These are phyloP conservation scores for Cladophialophora bantiana DNA, from an alignment of 2,329 filamentous ascomycete species.

Conservation along the genomic window DNA sequence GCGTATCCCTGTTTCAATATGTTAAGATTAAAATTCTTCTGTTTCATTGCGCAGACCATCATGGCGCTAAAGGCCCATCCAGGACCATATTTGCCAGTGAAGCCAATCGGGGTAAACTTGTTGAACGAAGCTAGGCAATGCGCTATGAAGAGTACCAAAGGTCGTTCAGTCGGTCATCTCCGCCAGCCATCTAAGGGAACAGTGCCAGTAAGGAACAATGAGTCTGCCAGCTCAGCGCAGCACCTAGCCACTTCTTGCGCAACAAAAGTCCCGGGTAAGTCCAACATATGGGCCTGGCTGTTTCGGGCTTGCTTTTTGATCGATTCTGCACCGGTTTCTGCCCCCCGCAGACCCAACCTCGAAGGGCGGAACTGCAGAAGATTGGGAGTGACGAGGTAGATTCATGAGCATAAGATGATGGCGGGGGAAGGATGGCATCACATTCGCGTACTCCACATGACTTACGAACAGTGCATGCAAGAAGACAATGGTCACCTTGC, in stretches of 20 bases:
- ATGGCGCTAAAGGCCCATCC: background rate
- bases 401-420: slow-evolving; percentile 21
- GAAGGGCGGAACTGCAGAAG: background rate
- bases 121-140: slow-evolving; percentile 1
- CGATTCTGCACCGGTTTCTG: slow-evolving; percentile 2
- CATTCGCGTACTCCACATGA: slow-evolving; percentile 17
- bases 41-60: background rate
- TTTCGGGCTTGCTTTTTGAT: slow-evolving; percentile 9
- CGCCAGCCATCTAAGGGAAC: slow-evolving; percentile 7
- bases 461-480: slow-evolving; percentile 14
- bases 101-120: slow-evolving; percentile 9
- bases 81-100: background rate
- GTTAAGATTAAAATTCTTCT: slow-evolving; percentile 15
- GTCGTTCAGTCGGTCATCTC: slow-evolving; percentile 16
- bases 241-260: slow-evolving; percentile 9
- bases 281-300: slow-evolving; percentile 16
- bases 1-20: slow-evolving; percentile 9
- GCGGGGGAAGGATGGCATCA: slow-evolving; percentile 2
- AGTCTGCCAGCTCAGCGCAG: slow-evolving; percentile 9
- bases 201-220: slow-evolving; percentile 12
- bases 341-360: slow-evolving; percentile 2
- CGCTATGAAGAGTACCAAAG: slow-evolving; percentile 4
- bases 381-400: slow-evolving; percentile 13
- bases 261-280: slow-evolving; percentile 15
- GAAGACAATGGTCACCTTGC: slow-evolving; percentile 14